Conservation (phyloP, 2,329 filamentous ascomycete genomes). For the Diaporthe destruens region DNA sequence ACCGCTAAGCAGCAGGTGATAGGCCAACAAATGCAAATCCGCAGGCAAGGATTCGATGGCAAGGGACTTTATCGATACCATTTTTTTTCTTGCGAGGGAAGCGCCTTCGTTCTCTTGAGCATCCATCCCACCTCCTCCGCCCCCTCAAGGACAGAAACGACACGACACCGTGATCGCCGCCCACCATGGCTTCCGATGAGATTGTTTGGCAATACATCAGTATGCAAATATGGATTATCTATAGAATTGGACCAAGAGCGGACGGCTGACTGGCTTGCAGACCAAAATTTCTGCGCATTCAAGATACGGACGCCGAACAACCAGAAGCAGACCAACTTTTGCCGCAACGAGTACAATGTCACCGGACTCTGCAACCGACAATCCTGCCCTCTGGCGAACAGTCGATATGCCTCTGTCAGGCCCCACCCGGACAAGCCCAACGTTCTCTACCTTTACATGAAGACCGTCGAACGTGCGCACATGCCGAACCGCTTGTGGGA, state of each 20-base stretch:
- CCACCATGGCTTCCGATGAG: constrained; percentile 88
- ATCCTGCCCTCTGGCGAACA: constrained; percentile 91
- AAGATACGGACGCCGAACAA: constrained; percentile 85
- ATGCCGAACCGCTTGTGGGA: constrained; percentile 96
- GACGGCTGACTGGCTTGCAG: constrained; percentile 48
- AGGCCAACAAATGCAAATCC: constrained; percentile 35
- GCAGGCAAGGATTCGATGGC: constrained; percentile 38
- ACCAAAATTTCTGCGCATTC: constrained; percentile 88
- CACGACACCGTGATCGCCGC: constrained; percentile 35
- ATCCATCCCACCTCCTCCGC: constrained; percentile 37
- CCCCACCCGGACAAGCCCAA: constrained; percentile 70
- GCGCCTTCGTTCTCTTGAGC: constrained; percentile 15
- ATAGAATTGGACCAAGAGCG: background rate
- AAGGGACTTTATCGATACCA: constrained; percentile 40
- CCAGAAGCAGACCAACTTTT: constrained; percentile 81
- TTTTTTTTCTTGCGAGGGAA: constrained; percentile 36
- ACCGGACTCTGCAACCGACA: constrained; percentile 87
- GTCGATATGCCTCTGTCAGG: constrained; percentile 91
- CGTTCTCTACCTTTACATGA: constrained; percentile 92
- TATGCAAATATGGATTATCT: background rate
- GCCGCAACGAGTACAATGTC: constrained; percentile 93
- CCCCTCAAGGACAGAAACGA: constrained; percentile 8
- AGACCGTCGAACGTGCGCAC: constrained; percentile 89
- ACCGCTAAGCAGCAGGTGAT: background rate
- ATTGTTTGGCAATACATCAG: constrained; percentile 82